phyloP scores from a whole-genome alignment of 2,329 filamentous ascomycete species.

The Aspergillus aculeatus region DNA sequence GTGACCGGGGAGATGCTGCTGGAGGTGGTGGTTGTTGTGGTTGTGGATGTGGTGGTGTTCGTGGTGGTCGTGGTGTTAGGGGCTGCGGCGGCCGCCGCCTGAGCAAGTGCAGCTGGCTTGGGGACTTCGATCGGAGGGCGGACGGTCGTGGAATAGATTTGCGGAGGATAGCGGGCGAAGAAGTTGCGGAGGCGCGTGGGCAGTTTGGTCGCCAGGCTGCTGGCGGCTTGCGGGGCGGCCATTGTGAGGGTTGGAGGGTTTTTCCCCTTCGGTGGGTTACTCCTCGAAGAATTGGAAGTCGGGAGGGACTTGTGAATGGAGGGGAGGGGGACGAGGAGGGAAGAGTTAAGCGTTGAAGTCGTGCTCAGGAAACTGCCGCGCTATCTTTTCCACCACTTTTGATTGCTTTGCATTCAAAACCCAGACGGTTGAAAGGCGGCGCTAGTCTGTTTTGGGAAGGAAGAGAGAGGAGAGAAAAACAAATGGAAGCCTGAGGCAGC shows the following conservation, averaged over 20 bases:
- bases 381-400: not conserved
- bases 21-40: conserved; percentile 26
- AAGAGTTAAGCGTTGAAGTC: not conserved
- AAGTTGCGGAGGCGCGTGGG: conserved; percentile 79
- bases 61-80: not conserved
- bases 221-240: conserved; percentile 20
- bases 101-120: conserved; percentile 15
- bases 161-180: conserved; percentile 85
- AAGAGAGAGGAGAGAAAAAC: not conserved
- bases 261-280: not conserved
- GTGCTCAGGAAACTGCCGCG: not conserved
- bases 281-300: not conserved
- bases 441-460: conserved; percentile 23
- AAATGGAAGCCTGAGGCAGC: too few relatives aligned
- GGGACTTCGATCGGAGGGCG: conserved; percentile 27
- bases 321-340: not conserved
- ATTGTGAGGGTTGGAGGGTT: conserved; percentile 9
- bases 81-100: too few relatives aligned
- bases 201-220: conserved; percentile 45
- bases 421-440: conserved; percentile 1
- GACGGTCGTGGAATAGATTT: conserved; percentile 44
- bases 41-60: conserved; percentile 24
- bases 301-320: not conserved
- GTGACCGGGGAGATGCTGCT: not conserved
- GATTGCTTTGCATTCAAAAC: not conserved